Conservation (phyloP, 768 basidiomycete species). For the Termitomyces sp. region DNA sequence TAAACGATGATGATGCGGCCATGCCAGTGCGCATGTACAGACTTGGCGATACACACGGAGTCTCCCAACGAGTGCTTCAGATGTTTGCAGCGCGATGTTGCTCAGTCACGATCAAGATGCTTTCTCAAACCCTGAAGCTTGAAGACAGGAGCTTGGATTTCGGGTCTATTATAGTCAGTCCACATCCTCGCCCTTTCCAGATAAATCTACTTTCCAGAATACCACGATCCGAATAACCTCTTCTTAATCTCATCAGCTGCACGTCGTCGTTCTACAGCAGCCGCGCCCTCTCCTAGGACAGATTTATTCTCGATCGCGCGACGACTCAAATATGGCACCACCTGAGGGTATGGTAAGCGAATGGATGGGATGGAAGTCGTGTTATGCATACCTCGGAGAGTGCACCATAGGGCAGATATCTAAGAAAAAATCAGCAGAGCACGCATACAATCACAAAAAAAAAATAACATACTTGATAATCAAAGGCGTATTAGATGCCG, state of each 20-base stretch:
- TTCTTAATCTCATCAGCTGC: slow-evolving; percentile 55
- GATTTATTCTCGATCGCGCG: slow-evolving; percentile 94
- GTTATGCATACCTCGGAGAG: slow-evolving; percentile 51
- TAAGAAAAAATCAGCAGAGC: slow-evolving; percentile 17
- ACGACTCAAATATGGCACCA: slow-evolving; percentile 87
- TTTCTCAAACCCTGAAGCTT: too few relatives aligned
- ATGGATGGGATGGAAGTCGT: neutral
- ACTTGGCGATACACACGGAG: too few relatives aligned
- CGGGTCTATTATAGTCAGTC: neutral
- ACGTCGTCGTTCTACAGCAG: slow-evolving; percentile 56
- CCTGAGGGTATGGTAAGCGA: slow-evolving; percentile 35
- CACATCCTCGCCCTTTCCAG: neutral
- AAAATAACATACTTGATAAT: slow-evolving; percentile 62
- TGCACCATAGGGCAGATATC: slow-evolving; percentile 76
- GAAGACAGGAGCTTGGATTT: neutral
- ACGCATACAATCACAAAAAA: slow-evolving; percentile 7
- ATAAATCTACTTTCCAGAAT: slow-evolving; percentile 2
- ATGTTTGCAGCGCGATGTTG: too few relatives aligned
- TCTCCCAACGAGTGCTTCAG: too few relatives aligned
- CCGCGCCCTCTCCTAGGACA: slow-evolving; percentile 72
- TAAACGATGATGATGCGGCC: too few relatives aligned
- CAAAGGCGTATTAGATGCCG: slow-evolving; percentile 56
- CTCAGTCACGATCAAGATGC: too few relatives aligned
- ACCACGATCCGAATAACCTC: slow-evolving; percentile 31
- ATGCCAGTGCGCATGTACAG: too few relatives aligned